These are phyloP conservation scores for Alternaria metachromatica DNA, from an alignment of 2,329 filamentous ascomycete species.

Conservation along the genomic window DNA sequence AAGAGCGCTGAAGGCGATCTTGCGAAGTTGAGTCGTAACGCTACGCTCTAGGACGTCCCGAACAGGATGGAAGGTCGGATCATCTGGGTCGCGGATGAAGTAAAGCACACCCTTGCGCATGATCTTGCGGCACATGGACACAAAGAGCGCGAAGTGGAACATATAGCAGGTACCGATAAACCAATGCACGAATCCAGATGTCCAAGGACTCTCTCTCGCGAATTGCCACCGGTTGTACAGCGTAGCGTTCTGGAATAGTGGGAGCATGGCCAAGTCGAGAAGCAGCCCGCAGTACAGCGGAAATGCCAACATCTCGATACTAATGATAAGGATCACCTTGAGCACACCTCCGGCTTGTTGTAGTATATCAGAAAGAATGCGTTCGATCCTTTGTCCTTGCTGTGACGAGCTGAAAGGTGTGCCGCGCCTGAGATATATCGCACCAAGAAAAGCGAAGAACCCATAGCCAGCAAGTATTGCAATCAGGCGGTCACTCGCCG, in stretches of 20 bases:
- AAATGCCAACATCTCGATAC: constrained; percentile 98
- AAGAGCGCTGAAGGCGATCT: constrained; percentile 94
- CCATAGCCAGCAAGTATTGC: constrained; percentile 84
- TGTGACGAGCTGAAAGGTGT: constrained; percentile 68
- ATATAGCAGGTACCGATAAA: constrained; percentile 99
- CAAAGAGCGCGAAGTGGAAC: constrained; percentile 99
- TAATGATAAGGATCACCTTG: constrained; percentile 98
- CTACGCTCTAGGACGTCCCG: constrained; percentile 94
- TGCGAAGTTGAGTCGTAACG: constrained; percentile 89
- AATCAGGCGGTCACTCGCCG: constrained; percentile 64
- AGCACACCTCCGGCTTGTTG: constrained; percentile 95
- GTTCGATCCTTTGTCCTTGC: constrained; percentile 68
- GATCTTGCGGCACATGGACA: constrained; percentile 98
- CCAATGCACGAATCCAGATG: constrained; percentile 97
- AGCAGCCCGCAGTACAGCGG: constrained; percentile 94
- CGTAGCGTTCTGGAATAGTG: constrained; percentile 83
- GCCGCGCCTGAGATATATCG: constrained; percentile 78
- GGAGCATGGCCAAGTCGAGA: constrained; percentile 85
- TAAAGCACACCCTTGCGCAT: constrained; percentile 95
- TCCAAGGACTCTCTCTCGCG: constrained; percentile 78
- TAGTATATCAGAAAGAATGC: constrained; percentile 78
- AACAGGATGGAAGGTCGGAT: constrained; percentile 97
- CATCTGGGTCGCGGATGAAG: constrained; percentile 97
- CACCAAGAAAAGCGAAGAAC: constrained; percentile 75
- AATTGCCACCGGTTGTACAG: constrained; percentile 80